Conservation (phyloP, 306 rosid species). For the Prunus dulcis region DNA sequence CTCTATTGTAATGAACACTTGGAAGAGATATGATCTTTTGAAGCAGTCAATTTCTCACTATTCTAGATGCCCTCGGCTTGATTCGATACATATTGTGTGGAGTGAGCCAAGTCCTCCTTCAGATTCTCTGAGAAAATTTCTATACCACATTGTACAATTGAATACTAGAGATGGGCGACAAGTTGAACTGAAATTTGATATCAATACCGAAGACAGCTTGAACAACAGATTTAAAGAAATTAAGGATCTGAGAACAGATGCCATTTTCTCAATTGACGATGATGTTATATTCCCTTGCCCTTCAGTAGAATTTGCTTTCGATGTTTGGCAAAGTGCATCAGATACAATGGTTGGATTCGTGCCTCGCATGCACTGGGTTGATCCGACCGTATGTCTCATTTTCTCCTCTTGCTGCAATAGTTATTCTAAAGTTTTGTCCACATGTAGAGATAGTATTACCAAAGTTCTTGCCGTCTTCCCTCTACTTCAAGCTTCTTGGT, state of each 20-base stretch:
- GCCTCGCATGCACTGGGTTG: conserved; percentile 86
- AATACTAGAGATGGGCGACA: conserved; percentile 44
- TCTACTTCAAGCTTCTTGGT: not conserved
- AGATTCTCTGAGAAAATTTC: conserved; percentile 38
- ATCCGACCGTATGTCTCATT: conserved; percentile 50
- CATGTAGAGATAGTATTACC: not conserved
- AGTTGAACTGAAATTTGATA: conserved; percentile 63
- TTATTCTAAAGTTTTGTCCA: not conserved
- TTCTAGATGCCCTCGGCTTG: conserved; percentile 66
- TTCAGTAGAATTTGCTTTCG: conserved; percentile 81
- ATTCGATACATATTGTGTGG: conserved; percentile 84
- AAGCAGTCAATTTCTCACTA: conserved; percentile 88
- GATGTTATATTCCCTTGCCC: conserved; percentile 92
- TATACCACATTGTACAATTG: conserved; percentile 38
- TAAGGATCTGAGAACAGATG: conserved; percentile 68
- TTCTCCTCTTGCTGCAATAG: not conserved
- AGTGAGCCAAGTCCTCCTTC: conserved; percentile 88
- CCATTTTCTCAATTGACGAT: conserved; percentile 83
- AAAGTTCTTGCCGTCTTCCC: not conserved
- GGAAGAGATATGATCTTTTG: conserved; percentile 95
- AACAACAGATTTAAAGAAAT: conserved; percentile 90
- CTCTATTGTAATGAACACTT: conserved; percentile 86
- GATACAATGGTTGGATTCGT: conserved; percentile 98
- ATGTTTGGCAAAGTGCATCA: conserved; percentile 91
- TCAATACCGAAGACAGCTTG: conserved; percentile 82